Evolutionary conservation across 177 flowering plant species (phyloP).

Genomic region (Vitis hybrid): DNA sequence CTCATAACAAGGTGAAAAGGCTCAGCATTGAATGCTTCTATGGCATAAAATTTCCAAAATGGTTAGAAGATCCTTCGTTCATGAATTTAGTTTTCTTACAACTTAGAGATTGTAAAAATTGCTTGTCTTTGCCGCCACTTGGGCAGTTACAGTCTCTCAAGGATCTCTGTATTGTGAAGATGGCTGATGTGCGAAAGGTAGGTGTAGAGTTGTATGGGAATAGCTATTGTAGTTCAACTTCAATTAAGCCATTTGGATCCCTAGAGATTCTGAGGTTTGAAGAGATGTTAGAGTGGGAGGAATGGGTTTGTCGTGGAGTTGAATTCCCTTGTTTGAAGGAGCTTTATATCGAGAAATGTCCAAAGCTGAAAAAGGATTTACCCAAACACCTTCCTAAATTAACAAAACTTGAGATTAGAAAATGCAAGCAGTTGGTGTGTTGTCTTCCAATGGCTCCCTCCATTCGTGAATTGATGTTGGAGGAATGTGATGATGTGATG

Average conservation of each 20-base stretch:
- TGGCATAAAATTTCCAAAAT: no score
- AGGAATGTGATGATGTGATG: not conserved
- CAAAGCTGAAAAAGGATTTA: constrained; percentile 2
- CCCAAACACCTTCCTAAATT: constrained; percentile 13
- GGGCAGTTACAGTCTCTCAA: not conserved
- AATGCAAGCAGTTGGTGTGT: not conserved
- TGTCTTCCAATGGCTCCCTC: not conserved
- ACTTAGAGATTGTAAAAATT: constrained; percentile 5
- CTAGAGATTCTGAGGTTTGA: no score
- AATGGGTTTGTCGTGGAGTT: not conserved
- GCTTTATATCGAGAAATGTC: constrained; percentile 9
- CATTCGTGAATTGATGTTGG: not conserved
- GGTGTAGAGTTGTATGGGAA: no score
- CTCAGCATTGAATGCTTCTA: no score
- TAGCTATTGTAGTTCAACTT: no score
- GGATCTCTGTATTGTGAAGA: no score
- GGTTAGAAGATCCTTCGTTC: constrained; percentile 10
- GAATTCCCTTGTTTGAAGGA: not conserved
- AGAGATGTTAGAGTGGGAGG: no score
- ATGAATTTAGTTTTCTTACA: not conserved
- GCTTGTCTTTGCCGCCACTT: constrained; percentile 16
- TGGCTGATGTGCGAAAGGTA: no score
- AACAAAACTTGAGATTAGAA: no score
- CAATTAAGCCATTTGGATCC: no score
- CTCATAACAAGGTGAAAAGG: constrained; percentile 12